A percentile compares a stretch with the other conserved stretches of the same genome.
Evolutionary conservation across 1,284 basidiomycete species (phyloP).

Genomic region (Cystobasidiaceae sp.): DNA sequence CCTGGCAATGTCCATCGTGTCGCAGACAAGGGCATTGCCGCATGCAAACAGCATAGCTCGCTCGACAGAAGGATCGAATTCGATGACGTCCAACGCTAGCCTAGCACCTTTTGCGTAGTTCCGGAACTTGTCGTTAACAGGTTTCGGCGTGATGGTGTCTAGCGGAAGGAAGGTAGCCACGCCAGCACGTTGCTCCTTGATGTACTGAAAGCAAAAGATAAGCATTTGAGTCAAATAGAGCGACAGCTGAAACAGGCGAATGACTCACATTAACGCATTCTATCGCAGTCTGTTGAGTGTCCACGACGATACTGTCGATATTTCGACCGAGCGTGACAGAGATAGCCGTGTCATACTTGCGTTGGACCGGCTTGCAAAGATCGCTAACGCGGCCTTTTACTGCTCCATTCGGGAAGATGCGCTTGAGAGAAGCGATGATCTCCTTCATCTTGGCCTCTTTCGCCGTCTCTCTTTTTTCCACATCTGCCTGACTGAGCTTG

Average conservation of each 20-base stretch:
- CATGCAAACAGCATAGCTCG: slow-evolving; percentile 94
- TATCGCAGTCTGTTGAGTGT: slow-evolving; percentile 92
- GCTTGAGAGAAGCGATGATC: slow-evolving; percentile 71
- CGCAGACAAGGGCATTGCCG: slow-evolving; percentile 90
- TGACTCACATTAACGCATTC: slow-evolving; percentile 82
- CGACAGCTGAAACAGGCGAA: not conserved
- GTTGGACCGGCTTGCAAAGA: slow-evolving; percentile 83
- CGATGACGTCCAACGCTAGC: slow-evolving; percentile 88
- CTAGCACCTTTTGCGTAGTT: slow-evolving; percentile 85
- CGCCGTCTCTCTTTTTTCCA: slow-evolving; percentile 78
- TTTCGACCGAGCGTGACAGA: slow-evolving; percentile 91
- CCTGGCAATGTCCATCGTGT: slow-evolving; percentile 84
- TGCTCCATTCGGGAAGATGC: slow-evolving; percentile 70
- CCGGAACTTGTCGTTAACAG: slow-evolving; percentile 89
- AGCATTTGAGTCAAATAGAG: not conserved
- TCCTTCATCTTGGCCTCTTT: slow-evolving; percentile 79
- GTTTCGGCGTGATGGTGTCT: slow-evolving; percentile 90
- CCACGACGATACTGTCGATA: slow-evolving; percentile 91
- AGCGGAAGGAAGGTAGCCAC: slow-evolving; percentile 96
- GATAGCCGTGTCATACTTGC: slow-evolving; percentile 91
- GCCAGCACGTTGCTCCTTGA: slow-evolving; percentile 88
- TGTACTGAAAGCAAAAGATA: slow-evolving; percentile 57
- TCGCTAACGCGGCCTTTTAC: slow-evolving; percentile 75
- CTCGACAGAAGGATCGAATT: slow-evolving; percentile 79
- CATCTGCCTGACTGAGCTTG: slow-evolving; percentile 79